These are phyloP conservation scores for Geranium rotundifolium DNA, from an alignment of 345 rosid species.

Conservation along the genomic window DNA sequence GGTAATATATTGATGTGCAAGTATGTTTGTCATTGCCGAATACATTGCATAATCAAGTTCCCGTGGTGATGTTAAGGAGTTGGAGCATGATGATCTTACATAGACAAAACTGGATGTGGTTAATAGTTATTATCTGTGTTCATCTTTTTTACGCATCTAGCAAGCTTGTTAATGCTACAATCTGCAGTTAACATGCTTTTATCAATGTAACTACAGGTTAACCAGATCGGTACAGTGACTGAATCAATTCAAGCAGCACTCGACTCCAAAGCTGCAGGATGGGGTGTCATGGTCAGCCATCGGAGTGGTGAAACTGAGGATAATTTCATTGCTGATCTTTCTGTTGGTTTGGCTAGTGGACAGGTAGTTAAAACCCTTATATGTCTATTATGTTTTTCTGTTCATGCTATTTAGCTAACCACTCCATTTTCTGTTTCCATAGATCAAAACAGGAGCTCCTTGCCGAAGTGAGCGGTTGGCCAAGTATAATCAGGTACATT, in stretches of 20 bases:
- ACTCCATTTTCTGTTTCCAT: conserved; percentile 1
- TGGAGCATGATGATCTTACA: too few species aligned
- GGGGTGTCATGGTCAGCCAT: conserved; percentile 99
- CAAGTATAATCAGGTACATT: conserved; percentile 89
- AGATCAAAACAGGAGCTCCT: conserved; percentile 99
- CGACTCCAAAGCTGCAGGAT: conserved; percentile 96
- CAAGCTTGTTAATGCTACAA: too few species aligned
- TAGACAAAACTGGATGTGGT: too few species aligned
- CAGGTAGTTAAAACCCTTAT: conserved; percentile 38
- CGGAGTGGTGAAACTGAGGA: conserved; percentile 98
- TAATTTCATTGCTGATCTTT: conserved; percentile 88
- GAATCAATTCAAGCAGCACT: conserved; percentile 93
- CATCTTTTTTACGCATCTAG: too few species aligned
- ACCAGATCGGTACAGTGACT: conserved; percentile 93
- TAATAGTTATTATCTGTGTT: too few species aligned
- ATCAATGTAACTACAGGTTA: conserved; percentile 43
- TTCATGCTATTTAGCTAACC: too few species aligned
- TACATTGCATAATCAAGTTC: too few species aligned
- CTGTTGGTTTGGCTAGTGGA: conserved; percentile 94
- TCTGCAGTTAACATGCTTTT: not conserved
- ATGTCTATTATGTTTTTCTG: too few species aligned
- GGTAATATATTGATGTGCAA: too few species aligned
- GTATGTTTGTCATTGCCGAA: too few species aligned
- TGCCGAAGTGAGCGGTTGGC: conserved; percentile 93
- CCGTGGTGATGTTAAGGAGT: too few species aligned